Evolutionary conservation across 2,329 filamentous ascomycete genomes (phyloP).

Genomic region (Dichotomopilus funicola): DNA sequence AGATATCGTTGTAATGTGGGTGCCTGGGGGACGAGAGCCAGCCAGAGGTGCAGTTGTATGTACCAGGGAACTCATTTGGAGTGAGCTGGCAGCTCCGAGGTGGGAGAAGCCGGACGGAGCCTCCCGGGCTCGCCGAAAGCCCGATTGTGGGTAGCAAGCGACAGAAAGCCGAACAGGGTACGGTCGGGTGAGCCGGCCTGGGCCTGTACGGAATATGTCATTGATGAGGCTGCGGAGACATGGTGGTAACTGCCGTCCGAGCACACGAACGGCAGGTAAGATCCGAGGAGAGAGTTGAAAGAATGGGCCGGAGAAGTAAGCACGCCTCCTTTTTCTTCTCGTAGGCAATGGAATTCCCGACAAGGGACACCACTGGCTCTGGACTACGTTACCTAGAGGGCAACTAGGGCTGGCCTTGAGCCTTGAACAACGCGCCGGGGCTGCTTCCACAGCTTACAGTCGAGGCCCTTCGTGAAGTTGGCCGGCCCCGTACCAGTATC

Average conservation of each 20-base stretch:
- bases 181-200: neutral
- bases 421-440: too few species aligned
- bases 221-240: constrained; percentile 35
- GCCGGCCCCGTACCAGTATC: too few species aligned
- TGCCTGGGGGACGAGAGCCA: too few species aligned
- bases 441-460: too few species aligned
- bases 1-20: too few species aligned
- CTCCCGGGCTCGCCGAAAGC: constrained; percentile 26
- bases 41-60: neutral
- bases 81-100: neutral
- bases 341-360: too few species aligned
- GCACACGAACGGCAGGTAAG: constrained; percentile 7
- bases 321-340: too few species aligned
- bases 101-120: neutral
- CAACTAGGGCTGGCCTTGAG: too few species aligned
- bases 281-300: neutral
- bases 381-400: too few species aligned
- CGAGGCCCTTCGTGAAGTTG: too few species aligned
- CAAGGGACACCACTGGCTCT: too few species aligned
- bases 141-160: neutral
- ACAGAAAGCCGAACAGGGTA: constrained; percentile 4
- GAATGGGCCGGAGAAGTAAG: too few species aligned
- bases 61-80: neutral
- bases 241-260: constrained; percentile 24
- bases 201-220: constrained; percentile 35